These are phyloP conservation scores for Zasmidium citrigriseum DNA, from an alignment of 2,329 filamentous ascomycete species.

Conservation along the genomic window DNA sequence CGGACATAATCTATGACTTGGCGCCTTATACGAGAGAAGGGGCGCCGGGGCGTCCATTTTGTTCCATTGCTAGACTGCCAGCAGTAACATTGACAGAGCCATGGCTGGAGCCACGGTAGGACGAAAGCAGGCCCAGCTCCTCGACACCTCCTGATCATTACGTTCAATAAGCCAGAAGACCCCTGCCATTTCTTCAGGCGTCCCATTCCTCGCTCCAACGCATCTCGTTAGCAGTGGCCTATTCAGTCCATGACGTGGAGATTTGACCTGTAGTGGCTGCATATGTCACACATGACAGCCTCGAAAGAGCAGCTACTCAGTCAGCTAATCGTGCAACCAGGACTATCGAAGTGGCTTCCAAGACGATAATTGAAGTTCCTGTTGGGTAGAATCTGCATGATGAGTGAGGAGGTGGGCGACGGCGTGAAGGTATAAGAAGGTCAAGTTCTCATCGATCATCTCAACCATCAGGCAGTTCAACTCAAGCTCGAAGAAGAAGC, in stretches of 20 bases:
- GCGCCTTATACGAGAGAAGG: no score
- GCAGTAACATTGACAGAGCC: neutral
- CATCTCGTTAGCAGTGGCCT: neutral
- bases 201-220: neutral
- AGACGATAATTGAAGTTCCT: slow-evolving; percentile 2
- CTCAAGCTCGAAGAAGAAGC: neutral
- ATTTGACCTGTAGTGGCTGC: neutral
- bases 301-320: neutral
- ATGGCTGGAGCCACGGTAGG: neutral
- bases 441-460: neutral
- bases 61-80: neutral
- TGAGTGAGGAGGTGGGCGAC: neutral
- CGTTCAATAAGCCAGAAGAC: neutral
- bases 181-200: neutral
- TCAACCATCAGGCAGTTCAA: neutral
- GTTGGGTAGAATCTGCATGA: neutral
- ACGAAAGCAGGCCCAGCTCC: neutral
- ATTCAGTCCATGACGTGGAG: neutral
- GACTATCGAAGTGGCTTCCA: slow-evolving; percentile 3
- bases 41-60: neutral
- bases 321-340: neutral
- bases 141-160: neutral
- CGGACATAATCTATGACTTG: no score
- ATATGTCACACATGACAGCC: neutral
- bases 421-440: neutral